phyloP scores from a whole-genome alignment of 306 rosid species.

The Herpetospermum pedunculosum region DNA sequence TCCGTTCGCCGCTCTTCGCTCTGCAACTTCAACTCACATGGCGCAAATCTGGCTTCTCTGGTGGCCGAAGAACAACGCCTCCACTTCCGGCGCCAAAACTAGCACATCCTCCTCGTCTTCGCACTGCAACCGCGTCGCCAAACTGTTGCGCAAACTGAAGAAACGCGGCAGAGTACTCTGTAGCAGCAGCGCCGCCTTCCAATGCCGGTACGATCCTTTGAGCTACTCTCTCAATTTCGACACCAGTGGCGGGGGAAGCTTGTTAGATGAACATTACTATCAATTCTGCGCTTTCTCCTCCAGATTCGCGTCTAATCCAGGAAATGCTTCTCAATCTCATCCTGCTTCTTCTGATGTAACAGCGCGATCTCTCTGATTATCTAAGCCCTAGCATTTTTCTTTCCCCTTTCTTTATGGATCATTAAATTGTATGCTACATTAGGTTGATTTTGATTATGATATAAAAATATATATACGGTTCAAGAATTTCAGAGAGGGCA shows the following conservation, averaged over 20 bases:
- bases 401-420: not conserved
- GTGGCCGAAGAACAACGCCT: constrained; percentile 26
- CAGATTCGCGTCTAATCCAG: constrained; percentile 51
- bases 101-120: constrained; percentile 1
- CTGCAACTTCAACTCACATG: not conserved
- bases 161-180: constrained; percentile 18
- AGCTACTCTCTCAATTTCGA: constrained; percentile 83
- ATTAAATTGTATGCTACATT: not conserved
- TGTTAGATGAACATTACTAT: constrained; percentile 55
- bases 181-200: constrained; percentile 22
- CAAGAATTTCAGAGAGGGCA: not conserved
- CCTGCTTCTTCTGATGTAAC: not conserved
- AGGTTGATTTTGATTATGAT: constrained; percentile 1
- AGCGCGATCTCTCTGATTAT: not conserved
- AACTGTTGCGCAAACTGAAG: constrained; percentile 50
- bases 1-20: not conserved
- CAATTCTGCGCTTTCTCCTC: constrained; percentile 73
- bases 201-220: constrained; percentile 66
- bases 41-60: constrained; percentile 34
- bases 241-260: constrained; percentile 41
- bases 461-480: not conserved
- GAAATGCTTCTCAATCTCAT: constrained; percentile 15
- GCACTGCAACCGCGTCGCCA: constrained; percentile 15
- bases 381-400: not conserved
- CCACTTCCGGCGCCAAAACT: constrained; percentile 10